Conservation (phyloP, 495 filamentous ascomycete species). For the Staphylotrichum tortipilum region DNA sequence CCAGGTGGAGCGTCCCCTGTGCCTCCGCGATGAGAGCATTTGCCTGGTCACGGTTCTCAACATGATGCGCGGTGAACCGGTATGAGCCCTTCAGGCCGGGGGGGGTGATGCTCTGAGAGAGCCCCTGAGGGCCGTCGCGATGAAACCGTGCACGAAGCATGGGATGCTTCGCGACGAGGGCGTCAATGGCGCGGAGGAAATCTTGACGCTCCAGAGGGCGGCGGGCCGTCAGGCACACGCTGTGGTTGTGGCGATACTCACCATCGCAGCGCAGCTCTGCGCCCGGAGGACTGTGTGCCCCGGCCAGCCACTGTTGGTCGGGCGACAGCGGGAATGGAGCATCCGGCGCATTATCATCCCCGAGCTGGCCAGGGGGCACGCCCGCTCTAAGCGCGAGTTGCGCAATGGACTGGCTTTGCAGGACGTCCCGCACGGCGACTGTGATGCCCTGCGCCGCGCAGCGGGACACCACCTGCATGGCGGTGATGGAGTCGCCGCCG, state of each 20-base stretch:
- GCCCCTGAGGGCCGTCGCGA: no score
- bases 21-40: no score
- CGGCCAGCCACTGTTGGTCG: slow-evolving; percentile 44
- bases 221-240: no score
- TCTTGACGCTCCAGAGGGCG: slow-evolving; percentile 8
- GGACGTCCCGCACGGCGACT: slow-evolving; percentile 15
- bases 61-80: no score
- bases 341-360: background rate
- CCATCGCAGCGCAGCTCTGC: no score
- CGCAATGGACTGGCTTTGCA: slow-evolving; percentile 12
- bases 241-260: no score
- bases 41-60: no score
- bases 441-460: slow-evolving; percentile 7
- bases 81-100: no score
- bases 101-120: no score
- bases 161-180: slow-evolving; percentile 41
- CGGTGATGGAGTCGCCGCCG: slow-evolving; percentile 24
- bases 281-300: no score
- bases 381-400: slow-evolving; percentile 4
- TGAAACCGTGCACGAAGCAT: slow-evolving; percentile 56
- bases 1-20: slow-evolving; percentile 24
- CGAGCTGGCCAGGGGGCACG: no score
- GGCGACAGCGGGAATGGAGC: slow-evolving; percentile 39
- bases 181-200: slow-evolving; percentile 11
- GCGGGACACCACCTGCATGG: slow-evolving; percentile 23